Conservation (phyloP, 257 asterid genomes). For the Ballota nigra region DNA sequence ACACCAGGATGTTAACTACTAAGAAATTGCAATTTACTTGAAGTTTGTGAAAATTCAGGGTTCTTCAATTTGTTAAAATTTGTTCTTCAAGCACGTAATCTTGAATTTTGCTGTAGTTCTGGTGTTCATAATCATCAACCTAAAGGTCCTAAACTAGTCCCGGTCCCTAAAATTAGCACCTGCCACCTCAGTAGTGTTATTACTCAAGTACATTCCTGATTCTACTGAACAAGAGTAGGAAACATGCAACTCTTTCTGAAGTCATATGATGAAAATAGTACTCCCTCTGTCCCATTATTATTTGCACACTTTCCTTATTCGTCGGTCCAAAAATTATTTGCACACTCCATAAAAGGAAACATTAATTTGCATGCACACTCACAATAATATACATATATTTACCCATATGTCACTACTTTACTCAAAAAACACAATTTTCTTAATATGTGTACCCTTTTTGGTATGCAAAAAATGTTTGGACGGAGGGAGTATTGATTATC, state of each 20-base stretch:
- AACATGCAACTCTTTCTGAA: neutral
- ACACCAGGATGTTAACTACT: neutral
- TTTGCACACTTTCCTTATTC: too few species aligned
- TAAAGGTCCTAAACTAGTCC: neutral
- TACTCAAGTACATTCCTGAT: neutral
- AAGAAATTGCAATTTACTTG: neutral
- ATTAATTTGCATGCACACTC: too few species aligned
- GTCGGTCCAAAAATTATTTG: too few species aligned
- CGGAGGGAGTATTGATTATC: neutral
- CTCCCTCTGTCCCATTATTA: too few species aligned
- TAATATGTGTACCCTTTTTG: too few species aligned
- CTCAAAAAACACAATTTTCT: too few species aligned
- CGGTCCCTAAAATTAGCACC: neutral
- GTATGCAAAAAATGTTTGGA: too few species aligned
- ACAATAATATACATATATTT: too few species aligned
- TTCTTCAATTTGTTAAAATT: neutral
- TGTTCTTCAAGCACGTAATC: neutral
- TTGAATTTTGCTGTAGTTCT: neutral
- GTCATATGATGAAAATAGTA: neutral
- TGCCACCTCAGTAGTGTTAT: neutral
- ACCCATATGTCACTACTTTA: too few species aligned
- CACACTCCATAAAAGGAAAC: too few species aligned
- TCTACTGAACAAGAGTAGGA: neutral
- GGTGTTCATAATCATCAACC: neutral
- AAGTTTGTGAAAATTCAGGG: neutral